Evolutionary conservation across 2,329 filamentous ascomycete genomes (phyloP).

Genomic region (Tolypocladium inflatum): DNA sequence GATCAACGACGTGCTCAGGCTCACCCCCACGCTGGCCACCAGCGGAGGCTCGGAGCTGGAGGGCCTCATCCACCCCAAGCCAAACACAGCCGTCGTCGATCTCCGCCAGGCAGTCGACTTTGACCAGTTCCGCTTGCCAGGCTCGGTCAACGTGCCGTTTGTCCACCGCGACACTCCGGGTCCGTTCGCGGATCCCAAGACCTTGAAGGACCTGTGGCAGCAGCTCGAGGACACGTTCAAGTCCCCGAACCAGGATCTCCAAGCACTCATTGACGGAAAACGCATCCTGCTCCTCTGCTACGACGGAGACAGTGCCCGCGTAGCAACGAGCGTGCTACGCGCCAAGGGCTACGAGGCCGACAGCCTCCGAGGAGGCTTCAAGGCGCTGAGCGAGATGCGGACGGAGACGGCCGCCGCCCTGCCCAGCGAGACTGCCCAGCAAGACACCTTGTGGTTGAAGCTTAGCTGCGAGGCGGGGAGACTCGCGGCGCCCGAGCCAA

Average conservation of each 20-base stretch:
- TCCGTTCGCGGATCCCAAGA: conserved; percentile 34
- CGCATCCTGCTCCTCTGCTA: conserved; percentile 41
- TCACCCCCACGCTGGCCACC: conserved; percentile 1
- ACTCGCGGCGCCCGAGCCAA: neutral
- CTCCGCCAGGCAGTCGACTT: conserved; percentile 34
- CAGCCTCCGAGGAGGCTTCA: conserved; percentile 33
- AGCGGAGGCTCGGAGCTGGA: conserved; percentile 1
- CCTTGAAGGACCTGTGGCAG: conserved; percentile 36
- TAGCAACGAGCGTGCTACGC: conserved; percentile 43
- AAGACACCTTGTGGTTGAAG: neutral
- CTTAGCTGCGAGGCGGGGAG: neutral
- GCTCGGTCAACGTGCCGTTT: conserved; percentile 34
- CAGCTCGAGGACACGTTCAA: conserved; percentile 34
- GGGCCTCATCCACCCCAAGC: conserved; percentile 6
- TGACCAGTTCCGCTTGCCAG: conserved; percentile 29
- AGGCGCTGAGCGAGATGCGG: conserved; percentile 4
- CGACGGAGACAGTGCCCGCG: conserved; percentile 41
- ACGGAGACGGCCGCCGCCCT: neutral
- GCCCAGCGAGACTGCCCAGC: neutral
- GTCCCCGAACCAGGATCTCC: conserved; percentile 9
- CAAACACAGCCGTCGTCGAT: conserved; percentile 30
- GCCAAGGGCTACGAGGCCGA: conserved; percentile 38
- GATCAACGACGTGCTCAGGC: conserved; percentile 3
- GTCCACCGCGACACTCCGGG: conserved; percentile 23
- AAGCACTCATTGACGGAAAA: conserved; percentile 16